A percentile compares a stretch with the other conserved stretches of the same genome.
These are phyloP conservation scores for Syzygium jambos DNA, from an alignment of 345 rosid species.

Conservation along the genomic window DNA sequence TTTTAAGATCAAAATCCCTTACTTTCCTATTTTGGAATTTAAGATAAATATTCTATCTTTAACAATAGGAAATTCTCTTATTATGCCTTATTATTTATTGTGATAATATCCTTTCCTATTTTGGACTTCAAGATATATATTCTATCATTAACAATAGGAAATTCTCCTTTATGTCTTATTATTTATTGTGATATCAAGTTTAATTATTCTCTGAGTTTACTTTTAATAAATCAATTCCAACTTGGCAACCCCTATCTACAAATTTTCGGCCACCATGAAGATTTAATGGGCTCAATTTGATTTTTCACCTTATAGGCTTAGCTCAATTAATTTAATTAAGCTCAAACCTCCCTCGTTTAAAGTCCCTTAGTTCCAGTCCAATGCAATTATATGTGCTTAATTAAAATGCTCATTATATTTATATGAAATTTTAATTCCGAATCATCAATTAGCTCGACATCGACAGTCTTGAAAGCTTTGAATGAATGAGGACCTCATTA, in stretches of 20 bases:
- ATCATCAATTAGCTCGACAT: too few species aligned
- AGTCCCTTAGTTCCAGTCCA: not conserved
- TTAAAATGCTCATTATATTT: not conserved
- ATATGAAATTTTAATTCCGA: too few species aligned
- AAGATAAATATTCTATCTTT: not conserved
- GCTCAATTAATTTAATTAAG: not conserved
- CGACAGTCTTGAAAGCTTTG: too few species aligned
- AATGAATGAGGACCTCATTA: too few species aligned
- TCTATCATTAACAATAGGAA: not conserved
- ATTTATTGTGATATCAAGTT: not conserved
- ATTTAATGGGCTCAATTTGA: not conserved
- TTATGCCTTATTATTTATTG: not conserved
- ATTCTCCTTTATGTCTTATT: not conserved
- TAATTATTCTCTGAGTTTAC: not conserved
- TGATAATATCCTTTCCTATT: not conserved
- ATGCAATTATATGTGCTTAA: not conserved
- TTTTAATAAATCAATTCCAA: not conserved
- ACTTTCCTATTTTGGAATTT: not conserved
- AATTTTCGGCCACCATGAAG: not conserved
- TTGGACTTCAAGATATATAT: not conserved
- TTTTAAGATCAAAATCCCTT: not conserved
- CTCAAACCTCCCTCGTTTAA: too few species aligned
- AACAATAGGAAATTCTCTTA: not conserved
- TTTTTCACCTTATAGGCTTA: not conserved
- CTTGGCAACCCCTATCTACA: not conserved